Percentiles rank a stretch among this genome's conserved stretches.
Evolutionary conservation across 169 alveolate genomes (phyloP).

Genomic region (Plasmodium reichenowi): DNA sequence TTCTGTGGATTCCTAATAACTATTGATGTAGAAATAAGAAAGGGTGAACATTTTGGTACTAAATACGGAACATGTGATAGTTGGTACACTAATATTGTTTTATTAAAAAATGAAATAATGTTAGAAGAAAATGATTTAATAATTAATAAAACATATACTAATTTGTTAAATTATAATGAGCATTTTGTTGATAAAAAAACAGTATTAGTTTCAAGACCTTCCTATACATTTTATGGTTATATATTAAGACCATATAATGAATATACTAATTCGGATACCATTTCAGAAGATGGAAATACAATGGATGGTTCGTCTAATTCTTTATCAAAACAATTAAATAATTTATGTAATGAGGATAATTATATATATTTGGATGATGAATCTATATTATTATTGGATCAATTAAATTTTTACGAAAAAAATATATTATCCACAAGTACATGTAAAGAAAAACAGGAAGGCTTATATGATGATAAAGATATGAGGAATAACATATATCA

Average conservation of each 20-base stretch:
- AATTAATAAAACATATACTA: conserved; percentile 79
- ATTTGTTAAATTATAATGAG: conserved; percentile 81
- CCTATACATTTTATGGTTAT: conserved; percentile 80
- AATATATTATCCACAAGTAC: background rate
- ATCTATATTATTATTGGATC: conserved; percentile 44
- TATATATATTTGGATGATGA: conserved; percentile 48
- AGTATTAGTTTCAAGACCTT: conserved; percentile 84
- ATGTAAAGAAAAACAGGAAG: background rate
- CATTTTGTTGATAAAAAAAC: conserved; percentile 77
- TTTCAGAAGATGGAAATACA: conserved; percentile 11
- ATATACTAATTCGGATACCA: background rate
- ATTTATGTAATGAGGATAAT: conserved; percentile 1
- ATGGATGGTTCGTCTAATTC: background rate
- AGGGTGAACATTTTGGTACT: conserved; percentile 88
- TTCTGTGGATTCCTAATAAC: conserved; percentile 88
- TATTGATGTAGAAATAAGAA: conserved; percentile 89
- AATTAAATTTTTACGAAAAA: conserved; percentile 29
- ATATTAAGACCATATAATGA: conserved; percentile 25
- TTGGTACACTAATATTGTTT: conserved; percentile 86
- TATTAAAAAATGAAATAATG: conserved; percentile 80
- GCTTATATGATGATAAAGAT: conserved; percentile 3
- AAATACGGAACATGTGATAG: conserved; percentile 86
- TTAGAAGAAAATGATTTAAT: conserved; percentile 80
- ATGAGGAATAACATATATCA: background rate
- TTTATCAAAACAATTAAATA: background rate